Evolutionary conservation across 345 rosid species (phyloP), one percentile per base, ranked within the genome.

Genomic region (Eucalyptus erythrocorys): DNA sequence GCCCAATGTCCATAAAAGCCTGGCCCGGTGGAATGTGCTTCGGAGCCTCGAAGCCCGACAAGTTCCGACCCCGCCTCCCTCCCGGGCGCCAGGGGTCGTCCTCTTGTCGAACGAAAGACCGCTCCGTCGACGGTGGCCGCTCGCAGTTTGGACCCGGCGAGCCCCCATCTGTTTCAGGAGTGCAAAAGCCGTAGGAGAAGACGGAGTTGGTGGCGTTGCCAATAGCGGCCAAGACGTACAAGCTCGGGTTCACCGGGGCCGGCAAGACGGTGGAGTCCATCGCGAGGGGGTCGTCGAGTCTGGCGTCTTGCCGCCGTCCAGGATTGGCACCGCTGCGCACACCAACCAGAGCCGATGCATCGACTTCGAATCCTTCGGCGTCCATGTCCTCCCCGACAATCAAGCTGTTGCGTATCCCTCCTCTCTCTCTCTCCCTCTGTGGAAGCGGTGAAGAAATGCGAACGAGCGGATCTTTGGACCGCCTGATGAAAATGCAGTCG

Each of bases 181-280:
- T 16, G n/a, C 16, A 32, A 61, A 30, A 27, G 68, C 15, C 32
- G 34, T 34, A 6, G 68, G 68, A 30, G 68, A 61, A 32, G 13
- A 61, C 30, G 68, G 68, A 61, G 68, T 6, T 95, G 96, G 96
- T 93, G 92, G 87, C 87, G 10, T 26, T 85, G 85, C 93, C 94
- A 7, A 94, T 94, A 42, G 90, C 93, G 10, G 21, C 84, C 68
- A 96, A 94, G 26, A 92, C 93, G 34, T 96, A 90, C 91, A 93
- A 89, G 89, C 88, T 97, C 4, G 99, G 98, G 24, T 95, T 97
- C 90, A 90, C 96, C 26, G 98, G 99, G 88, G 97, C 99, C 1
- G 99, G 99, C 21, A 97, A 96, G 88, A 93, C 96, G 97, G 99
- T 99, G 3, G 97, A 97, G 95, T 94, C 96, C 91, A 97, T 97